Conservation (phyloP, 192 early-diverging fungal species). For the Powellomyces hirtus region DNA sequence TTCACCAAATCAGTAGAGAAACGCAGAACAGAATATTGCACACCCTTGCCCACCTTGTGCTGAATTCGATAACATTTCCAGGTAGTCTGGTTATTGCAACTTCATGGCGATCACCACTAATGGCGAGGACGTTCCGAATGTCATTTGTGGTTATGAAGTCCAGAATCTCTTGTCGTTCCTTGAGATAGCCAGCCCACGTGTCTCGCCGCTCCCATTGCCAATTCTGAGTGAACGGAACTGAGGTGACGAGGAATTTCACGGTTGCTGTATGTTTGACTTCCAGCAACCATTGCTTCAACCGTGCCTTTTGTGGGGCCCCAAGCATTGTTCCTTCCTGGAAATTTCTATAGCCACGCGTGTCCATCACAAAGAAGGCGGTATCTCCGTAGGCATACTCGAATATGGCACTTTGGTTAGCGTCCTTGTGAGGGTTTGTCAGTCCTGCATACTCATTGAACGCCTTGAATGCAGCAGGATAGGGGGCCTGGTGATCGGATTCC, state of each 20-base stretch:
- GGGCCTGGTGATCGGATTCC: constrained; percentile 10
- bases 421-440: constrained; percentile 24
- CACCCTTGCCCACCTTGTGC: constrained; percentile 23
- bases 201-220: constrained; percentile 23
- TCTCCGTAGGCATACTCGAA: constrained; percentile 30
- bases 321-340: constrained; percentile 22
- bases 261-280: constrained; percentile 20
- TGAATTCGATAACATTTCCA: constrained; percentile 31
- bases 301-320: constrained; percentile 18
- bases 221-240: constrained; percentile 33
- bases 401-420: constrained; percentile 21
- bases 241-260: constrained; percentile 29
- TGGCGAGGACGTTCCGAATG: constrained; percentile 26
- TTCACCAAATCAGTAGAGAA: neutral
- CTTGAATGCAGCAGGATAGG: constrained; percentile 29
- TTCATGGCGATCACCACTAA: constrained; percentile 33
- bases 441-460: constrained; percentile 35
- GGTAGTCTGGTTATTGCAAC: constrained; percentile 27
- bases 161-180: constrained; percentile 32
- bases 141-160: constrained; percentile 28
- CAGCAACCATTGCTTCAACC: constrained; percentile 28
- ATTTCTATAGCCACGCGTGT: constrained; percentile 22
- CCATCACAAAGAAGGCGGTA: constrained; percentile 35
- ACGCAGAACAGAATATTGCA: neutral
- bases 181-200: constrained; percentile 26